phyloP scores from a whole-genome alignment of 2,329 filamentous ascomycete species.

The Cephalotrichum gorgonifer region DNA sequence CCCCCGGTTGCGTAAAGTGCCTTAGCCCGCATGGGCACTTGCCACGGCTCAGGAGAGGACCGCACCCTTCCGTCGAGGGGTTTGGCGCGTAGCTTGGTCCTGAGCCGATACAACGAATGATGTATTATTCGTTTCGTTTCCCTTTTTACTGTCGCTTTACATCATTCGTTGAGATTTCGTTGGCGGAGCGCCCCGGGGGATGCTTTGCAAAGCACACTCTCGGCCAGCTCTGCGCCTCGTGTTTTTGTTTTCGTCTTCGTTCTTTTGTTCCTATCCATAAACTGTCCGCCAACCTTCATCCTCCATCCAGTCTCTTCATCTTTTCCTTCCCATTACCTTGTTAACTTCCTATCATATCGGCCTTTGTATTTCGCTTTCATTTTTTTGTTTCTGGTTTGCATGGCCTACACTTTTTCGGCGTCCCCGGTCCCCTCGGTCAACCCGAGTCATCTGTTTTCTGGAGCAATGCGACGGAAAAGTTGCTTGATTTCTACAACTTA shows the following conservation, averaged over 20 bases:
- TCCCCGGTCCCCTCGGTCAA: constrained; percentile 6
- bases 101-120: not conserved
- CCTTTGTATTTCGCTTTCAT: not conserved
- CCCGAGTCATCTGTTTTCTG: constrained; percentile 6
- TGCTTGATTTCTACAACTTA: constrained; percentile 4
- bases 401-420: constrained; percentile 6
- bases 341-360: not conserved
- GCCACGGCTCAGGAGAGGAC: not conserved
- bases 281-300: too few relatives aligned
- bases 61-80: not conserved
- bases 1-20: constrained; percentile 23
- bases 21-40: not conserved
- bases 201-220: constrained; percentile 1
- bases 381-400: constrained; percentile 5
- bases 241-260: constrained; percentile 1
- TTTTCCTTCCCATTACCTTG: constrained; percentile 1
- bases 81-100: not conserved
- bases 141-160: not conserved
- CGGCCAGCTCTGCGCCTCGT: not conserved
- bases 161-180: not conserved
- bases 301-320: too few relatives aligned
- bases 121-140: not conserved
- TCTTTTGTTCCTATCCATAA: too few relatives aligned
- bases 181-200: not conserved
- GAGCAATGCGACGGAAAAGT: constrained; percentile 6